Base-by-base conservation (phyloP, 1,284 basidiomycete species). In the Chalciporus sp. region DNA sequence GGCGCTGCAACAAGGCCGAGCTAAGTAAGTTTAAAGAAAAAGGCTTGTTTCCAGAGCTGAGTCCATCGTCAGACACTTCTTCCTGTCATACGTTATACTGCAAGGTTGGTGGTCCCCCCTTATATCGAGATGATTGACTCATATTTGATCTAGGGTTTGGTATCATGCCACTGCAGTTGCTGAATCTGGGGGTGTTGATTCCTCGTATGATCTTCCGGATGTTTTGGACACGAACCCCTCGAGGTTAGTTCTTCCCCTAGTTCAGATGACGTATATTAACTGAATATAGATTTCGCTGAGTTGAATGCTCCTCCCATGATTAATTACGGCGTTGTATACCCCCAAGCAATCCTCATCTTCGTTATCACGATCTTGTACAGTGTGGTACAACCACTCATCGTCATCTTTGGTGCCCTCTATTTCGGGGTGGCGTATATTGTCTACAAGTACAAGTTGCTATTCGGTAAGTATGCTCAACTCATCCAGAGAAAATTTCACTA, bases 301-400 rank as follows among this genome's bases (percentile, higher is more conserved):
- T 80, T 97, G n/a, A 97, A 98, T 66, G 93, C 94, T 0, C 95
- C 96, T 11, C 95, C 96, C 0, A 92, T 94, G 85, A 90, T 98
- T 71, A 95, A 97, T 71, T 95, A 97, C 61, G 95, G 95, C 52
- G 77, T 85, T 26, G 90, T 96, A 8, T 96, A 98, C 68, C 95
- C 95, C 0, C 94, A 97, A 68, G 92, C 95, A 2, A 91, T 99
- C 55, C 80, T 99, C 42, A 88, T 99, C 64, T 99, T 98, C 73
- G 92, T 95, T 51, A 90, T 99, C 67, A 95, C 92, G 20, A 77
- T 99, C 62, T 80, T 97, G 23, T 99, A 98, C 77, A 95, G 93
- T 68, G 90, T 99, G 59, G 92, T 97, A 10, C 92, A 95, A 58
- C 96, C 96, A 0, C 80, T 97, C 54, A 97, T 99, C 65, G 80